Evolutionary conservation across 805 yeast genomes (phyloP), one percentile per base, ranked within the genome.

Genomic region (Zygosaccharomyces rouxii): DNA sequence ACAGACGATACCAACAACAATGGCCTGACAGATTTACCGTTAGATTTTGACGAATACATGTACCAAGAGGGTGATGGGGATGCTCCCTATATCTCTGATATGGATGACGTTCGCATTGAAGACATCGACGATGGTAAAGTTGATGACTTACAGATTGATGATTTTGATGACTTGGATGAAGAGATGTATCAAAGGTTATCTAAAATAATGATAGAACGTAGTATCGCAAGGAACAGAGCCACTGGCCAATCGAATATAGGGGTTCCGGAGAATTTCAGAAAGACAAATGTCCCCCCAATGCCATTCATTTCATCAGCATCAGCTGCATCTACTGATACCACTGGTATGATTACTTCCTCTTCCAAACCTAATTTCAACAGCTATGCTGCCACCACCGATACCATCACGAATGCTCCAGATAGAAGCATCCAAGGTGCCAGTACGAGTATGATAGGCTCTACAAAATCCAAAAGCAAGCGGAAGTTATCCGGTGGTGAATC

Each of bases 141-240:
- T 6, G 55, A 53, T 31, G 69, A 64, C 44, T 40, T 63, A 4
- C 54, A 55, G 21, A 49, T 63, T 18, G 64, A 55, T 10, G 68
- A 63, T 14, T 48, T 61, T 35, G 69, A 64, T 46, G 66, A 58
- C 35, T 44, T 64, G 21, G 68, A 64, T 42, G 67, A 63, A 47
- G 66, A 60, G 44, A 51, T 64, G 46, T 64, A 63, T 44, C 56
- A 50, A 14, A 55, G 64, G 25, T 38, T 63, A 5, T 56, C 63
- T 3, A 42, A 44, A 3, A 31, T 48, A 1, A 46, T 46, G 44
- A 50, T 41, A 29, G 35, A 48, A 39, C 46, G 41, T 16, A 31
- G 46, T n/a, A 42, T 33, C n/a, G 39, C 38, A 6, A 41, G 19
- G 19, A 38, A 18, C 13, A 28, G 35, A 7, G 14, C 28, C 13